These are phyloP conservation scores for Euryodendron excelsum DNA, from an alignment of 148 eudicot species.

Conservation along the genomic window DNA sequence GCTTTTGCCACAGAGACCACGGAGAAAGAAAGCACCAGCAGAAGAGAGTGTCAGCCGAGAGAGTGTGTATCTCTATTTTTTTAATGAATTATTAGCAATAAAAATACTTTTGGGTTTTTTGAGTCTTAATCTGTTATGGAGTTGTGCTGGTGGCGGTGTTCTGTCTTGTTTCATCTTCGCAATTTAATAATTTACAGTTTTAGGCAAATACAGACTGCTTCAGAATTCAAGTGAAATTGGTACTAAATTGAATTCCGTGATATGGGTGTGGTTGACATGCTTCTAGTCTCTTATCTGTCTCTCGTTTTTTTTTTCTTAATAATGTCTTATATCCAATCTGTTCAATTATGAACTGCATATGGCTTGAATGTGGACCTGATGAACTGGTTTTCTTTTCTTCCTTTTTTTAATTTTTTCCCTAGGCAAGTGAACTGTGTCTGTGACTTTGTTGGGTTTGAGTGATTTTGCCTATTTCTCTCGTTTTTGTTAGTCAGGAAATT, in stretches of 20 bases:
- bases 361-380: neutral
- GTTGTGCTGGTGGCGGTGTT: neutral
- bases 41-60: no score
- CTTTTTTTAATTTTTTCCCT: neutral
- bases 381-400: neutral
- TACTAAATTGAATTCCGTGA: neutral
- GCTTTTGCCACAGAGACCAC: no score
- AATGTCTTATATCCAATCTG: neutral
- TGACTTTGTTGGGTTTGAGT: neutral
- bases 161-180: neutral
- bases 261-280: no score
- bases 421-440: constrained; percentile 2
- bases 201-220: neutral
- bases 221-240: neutral
- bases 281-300: no score
- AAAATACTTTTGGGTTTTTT: no score
- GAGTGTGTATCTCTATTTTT: no score
- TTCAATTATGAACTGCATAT: neutral
- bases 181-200: neutral
- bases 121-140: neutral
- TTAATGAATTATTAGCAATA: no score
- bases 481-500: neutral
- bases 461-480: neutral
- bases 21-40: no score
- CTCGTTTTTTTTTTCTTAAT: no score